These are phyloP conservation scores for Coemansia sp. DNA, from an alignment of 192 early-diverging fungal genomes.

Conservation along the genomic window DNA sequence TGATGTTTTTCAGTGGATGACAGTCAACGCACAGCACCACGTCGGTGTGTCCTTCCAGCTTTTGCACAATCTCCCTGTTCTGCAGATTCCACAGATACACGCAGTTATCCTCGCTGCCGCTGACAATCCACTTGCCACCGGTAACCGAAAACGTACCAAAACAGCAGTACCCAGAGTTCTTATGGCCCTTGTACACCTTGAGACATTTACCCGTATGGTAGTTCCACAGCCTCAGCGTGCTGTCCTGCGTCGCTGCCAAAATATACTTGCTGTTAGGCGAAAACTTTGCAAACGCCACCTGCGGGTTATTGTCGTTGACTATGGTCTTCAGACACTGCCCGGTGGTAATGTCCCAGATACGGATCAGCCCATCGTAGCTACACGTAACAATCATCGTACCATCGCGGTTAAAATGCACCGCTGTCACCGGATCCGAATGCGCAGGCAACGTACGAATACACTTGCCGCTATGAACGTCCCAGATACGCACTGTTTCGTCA, in stretches of 20 bases:
- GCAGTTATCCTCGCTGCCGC: constrained; percentile 89
- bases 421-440: constrained; percentile 93
- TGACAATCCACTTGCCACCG: constrained; percentile 87
- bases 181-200: constrained; percentile 91
- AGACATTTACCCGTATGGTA: constrained; percentile 91
- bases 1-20: constrained; percentile 92
- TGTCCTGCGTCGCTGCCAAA: constrained; percentile 90
- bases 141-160: constrained; percentile 94
- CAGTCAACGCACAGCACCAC: constrained; percentile 90
- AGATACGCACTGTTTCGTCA: constrained; percentile 95
- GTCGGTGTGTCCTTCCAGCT: constrained; percentile 89
- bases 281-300: constrained; percentile 97
- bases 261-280: constrained; percentile 99
- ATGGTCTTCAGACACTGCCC: constrained; percentile 97
- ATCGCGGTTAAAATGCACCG: constrained; percentile 96
- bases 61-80: constrained; percentile 92
- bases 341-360: constrained; percentile 98
- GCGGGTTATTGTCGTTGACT: constrained; percentile 92
- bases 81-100: constrained; percentile 99
- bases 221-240: constrained; percentile 92
- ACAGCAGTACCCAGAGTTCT: constrained; percentile 89
- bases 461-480: constrained; percentile 92
- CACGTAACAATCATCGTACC: constrained; percentile 95
- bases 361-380: constrained; percentile 93
- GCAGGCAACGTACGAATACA: constrained; percentile 90